Base-by-base conservation (phyloP, 176 grass and related monocot species). In the Cenchrus americanus region DNA sequence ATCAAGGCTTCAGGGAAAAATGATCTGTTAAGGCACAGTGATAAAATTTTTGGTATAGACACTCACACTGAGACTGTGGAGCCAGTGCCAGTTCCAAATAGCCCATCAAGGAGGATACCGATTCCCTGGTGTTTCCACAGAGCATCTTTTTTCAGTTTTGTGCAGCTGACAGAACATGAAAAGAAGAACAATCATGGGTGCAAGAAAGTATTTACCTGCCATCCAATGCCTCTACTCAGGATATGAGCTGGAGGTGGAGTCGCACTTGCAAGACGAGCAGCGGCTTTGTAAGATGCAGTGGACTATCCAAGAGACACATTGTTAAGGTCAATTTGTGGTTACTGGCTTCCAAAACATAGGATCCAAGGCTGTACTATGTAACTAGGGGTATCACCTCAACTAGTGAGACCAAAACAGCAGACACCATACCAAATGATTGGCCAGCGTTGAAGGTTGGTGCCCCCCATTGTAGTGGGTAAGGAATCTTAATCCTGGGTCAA, bases 21-120 rank as follows among this genome's bases (percentile, higher is more conserved):
- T 37, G 14, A 37, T 54, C 19, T 73, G 47, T 22, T 9, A 48
- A 44, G 3, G 14, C 6, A 7, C 55, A 27, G 73, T 19, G 59
- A 49, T 78, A 14, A 14, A 41, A 30, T 2, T 9, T 53, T 47
- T 64, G 14, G 24, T 42, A 22, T 41, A 49, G 62, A 9, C 27
- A 89, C 94, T 87, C 80, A 97, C 96, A 99, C 93, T 75, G 93
- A 99, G 58, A 99, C 96, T 27, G 93, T 94, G 41, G 93, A 99
- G 51, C 96, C 96, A 21, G 91, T 94, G 41, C 66, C 85, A 11
- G 93, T 96, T 80, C 96, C 96, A 67, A 99, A 99, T 17, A 99
- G 76, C 5, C 96, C 96, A 37, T 88, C 90, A 76, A 99, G 75
- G 47, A 99, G 88, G 71, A 99, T 84, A 2, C 96, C 91, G 3